Base-by-base conservation (phyloP, 345 rosid genomes). In the Euphorbia pulcherrima region DNA sequence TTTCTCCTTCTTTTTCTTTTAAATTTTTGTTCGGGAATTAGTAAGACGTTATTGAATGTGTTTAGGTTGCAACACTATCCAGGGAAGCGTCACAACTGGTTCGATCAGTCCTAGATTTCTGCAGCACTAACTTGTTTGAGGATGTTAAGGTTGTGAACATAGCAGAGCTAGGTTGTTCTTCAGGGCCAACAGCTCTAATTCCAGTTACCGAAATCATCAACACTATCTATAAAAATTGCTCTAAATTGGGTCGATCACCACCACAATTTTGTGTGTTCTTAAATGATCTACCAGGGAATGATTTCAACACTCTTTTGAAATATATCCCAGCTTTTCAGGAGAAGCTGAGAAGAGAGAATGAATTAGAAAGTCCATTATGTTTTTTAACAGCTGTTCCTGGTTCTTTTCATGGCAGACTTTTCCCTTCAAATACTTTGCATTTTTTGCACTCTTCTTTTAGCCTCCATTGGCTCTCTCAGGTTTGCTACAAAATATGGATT, bases 391-490 rank as follows among this genome's bases (percentile, higher is more conserved):
- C 74, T 10, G 78, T 71, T 64, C 86, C 86, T 8, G 86, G 86
- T 6, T 77, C 88, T 35, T 82, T 77, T 29, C 75, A 78, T 14
- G 76, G 76, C 10, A 79, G 86, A 74, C 83, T 82, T 53, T 85
- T 85, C 66, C 85, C 81, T 6, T 58, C 71, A 0, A 75, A 71
- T 9, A 72, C 67, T 62, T 63, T 82, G 60, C 81, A 76, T 58
- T 72, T 84, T 61, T 78, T 84, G 37, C 83, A 82, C 67, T 79
- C 85, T 51, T 73, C 74, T 55, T 65, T 21, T 8, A 78, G 79
- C 65, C 83, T 82, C 17, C 83, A 84, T 50, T 84, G 84, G 85
- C 88, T 84, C 33, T 84, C 86, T 24, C 83, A 80, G 83, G 85
- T 84, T 48, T 39, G 30, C 46, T n/a, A n/a, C n/a, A n/a, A n/a